A percentile compares a stretch with the other conserved stretches of the same genome.
These are phyloP conservation scores for Physcia stellaris DNA, from an alignment of 495 filamentous ascomycete species.

Conservation along the genomic window DNA sequence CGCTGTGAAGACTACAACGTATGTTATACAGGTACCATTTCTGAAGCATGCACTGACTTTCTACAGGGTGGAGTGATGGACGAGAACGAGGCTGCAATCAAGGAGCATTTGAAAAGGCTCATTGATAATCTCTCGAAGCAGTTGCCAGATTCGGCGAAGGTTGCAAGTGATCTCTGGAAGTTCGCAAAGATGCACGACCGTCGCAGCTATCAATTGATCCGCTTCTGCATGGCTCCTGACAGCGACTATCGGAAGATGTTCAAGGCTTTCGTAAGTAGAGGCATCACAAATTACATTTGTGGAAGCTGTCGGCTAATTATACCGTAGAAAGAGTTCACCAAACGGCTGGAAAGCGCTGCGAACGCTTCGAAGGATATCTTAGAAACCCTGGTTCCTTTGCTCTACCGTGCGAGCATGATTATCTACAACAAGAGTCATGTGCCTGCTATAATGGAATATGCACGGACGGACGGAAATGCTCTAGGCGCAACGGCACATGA, in stretches of 20 bases:
- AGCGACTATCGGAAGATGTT: slow-evolving; percentile 85
- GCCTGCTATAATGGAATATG: slow-evolving; percentile 74
- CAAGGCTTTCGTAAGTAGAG: slow-evolving; percentile 48
- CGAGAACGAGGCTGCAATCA: slow-evolving; percentile 52
- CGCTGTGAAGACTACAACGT: slow-evolving; percentile 74
- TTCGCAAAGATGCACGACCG: slow-evolving; percentile 89
- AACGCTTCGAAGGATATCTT: slow-evolving; percentile 41
- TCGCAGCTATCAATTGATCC: slow-evolving; percentile 76
- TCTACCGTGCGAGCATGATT: slow-evolving; percentile 71
- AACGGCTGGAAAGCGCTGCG: slow-evolving; percentile 57
- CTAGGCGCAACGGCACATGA: slow-evolving; percentile 74
- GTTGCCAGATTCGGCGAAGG: slow-evolving; percentile 56
- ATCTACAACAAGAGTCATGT: slow-evolving; percentile 92
- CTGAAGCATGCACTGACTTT: no score
- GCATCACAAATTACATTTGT: background rate
- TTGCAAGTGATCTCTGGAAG: slow-evolving; percentile 62
- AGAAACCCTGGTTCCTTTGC: slow-evolving; percentile 67
- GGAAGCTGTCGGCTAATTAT: background rate
- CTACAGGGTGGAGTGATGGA: slow-evolving; percentile 64
- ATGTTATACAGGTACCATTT: no score
- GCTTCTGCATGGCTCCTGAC: slow-evolving; percentile 69
- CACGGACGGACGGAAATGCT: slow-evolving; percentile 63
- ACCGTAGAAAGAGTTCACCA: slow-evolving; percentile 60
- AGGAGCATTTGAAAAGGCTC: slow-evolving; percentile 49
- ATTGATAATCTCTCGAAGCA: slow-evolving; percentile 57